Percentiles rank a stretch among this genome's conserved stretches.
phyloP scores from a whole-genome alignment of 805 yeast genomes.

The Myxozyma melibiosi region DNA sequence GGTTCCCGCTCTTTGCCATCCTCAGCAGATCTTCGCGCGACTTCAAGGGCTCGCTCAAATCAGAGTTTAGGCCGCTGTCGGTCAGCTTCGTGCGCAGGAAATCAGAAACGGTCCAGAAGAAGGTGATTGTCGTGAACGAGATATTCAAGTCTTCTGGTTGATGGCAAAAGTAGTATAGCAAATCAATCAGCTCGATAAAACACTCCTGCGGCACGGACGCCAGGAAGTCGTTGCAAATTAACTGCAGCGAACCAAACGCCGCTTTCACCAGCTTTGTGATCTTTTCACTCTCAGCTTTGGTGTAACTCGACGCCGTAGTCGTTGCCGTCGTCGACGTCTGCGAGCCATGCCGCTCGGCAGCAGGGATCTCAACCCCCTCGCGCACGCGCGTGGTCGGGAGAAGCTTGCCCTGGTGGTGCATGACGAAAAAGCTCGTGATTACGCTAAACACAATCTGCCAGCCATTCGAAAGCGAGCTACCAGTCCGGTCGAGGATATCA shows the following conservation, averaged over 20 bases:
- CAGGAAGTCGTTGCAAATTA: slow-evolving; percentile 83
- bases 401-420: slow-evolving; percentile 28
- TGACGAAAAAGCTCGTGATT: slow-evolving; percentile 38
- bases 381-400: slow-evolving; percentile 24
- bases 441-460: slow-evolving; percentile 77
- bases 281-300: slow-evolving; percentile 23
- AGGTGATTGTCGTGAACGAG: slow-evolving; percentile 87
- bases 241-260: slow-evolving; percentile 79
- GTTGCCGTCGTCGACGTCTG: too few relatives aligned
- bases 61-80: slow-evolving; percentile 22
- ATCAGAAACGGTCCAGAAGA: slow-evolving; percentile 91
- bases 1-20: slow-evolving; percentile 19
- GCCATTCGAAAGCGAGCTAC: slow-evolving; percentile 58
- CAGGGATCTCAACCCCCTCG: slow-evolving; percentile 5
- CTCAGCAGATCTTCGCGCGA: slow-evolving; percentile 21
- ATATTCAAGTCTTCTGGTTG: slow-evolving; percentile 79
- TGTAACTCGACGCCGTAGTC: neutral
- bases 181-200: slow-evolving; percentile 65
- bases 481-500: slow-evolving; percentile 76
- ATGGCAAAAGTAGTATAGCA: slow-evolving; percentile 67
- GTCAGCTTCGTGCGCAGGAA: slow-evolving; percentile 49
- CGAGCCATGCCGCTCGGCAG: neutral
- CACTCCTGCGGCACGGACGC: slow-evolving; percentile 69
- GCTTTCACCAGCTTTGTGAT: slow-evolving; percentile 41
- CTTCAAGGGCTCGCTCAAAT: slow-evolving; percentile 20